Evolutionary conservation across 495 filamentous ascomycete genomes (phyloP).

Genomic region (Arthonia radiata): DNA sequence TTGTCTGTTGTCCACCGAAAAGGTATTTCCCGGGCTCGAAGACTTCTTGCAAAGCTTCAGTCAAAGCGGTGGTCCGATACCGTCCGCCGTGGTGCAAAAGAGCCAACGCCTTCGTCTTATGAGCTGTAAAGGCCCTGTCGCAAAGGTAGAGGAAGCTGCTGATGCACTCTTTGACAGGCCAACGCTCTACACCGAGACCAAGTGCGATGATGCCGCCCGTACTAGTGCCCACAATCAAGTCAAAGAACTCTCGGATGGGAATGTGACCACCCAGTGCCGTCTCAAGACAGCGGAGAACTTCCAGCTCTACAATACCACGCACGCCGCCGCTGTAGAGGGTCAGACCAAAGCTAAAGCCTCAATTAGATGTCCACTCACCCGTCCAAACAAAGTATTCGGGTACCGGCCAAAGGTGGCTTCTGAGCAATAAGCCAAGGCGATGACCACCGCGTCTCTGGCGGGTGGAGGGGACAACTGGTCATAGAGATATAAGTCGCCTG

Average conservation of each 20-base stretch:
- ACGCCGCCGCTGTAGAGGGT: conserved; percentile 19
- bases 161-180: background rate
- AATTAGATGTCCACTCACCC: conserved; percentile 15
- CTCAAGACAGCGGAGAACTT: conserved; percentile 19
- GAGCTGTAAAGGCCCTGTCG: too few species aligned
- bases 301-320: conserved; percentile 23
- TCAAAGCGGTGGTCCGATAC: conserved; percentile 71
- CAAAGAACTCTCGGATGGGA: conserved; percentile 20
- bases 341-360: conserved; percentile 1
- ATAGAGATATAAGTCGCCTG: conserved; percentile 4
- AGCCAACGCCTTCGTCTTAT: too few species aligned
- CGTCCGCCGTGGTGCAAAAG: conserved; percentile 52
- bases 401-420: conserved; percentile 21
- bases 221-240: conserved; percentile 25
- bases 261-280: conserved; percentile 15
- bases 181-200: background rate
- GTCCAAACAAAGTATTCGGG: conserved; percentile 29
- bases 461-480: conserved; percentile 3
- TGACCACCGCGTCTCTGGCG: background rate
- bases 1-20: too few species aligned
- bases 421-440: conserved; percentile 15
- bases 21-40: too few species aligned
- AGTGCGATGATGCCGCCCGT: conserved; percentile 1
- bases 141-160: too few species aligned
- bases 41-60: too few species aligned